phyloP scores from a whole-genome alignment of 495 filamentous ascomycete genomes.

The Aspergillus hancockii region DNA sequence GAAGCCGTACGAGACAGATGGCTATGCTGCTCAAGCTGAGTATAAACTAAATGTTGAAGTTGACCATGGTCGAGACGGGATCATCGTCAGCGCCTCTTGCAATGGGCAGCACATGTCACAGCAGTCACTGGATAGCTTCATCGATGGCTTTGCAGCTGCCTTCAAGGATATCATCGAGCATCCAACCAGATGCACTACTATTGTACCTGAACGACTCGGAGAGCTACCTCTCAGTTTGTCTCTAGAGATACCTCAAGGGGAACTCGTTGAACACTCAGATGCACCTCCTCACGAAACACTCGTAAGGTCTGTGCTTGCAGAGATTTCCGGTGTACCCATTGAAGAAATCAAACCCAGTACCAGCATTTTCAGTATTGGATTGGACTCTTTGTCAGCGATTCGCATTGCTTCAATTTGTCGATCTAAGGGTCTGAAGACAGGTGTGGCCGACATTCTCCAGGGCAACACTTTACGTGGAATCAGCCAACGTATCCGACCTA shows the following conservation, averaged over 20 bases:
- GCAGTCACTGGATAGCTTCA: slow-evolving; percentile 46
- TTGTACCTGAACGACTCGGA: slow-evolving; percentile 23
- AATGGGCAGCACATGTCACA: slow-evolving; percentile 23
- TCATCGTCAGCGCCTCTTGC: slow-evolving; percentile 32
- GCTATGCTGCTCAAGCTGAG: slow-evolving; percentile 70
- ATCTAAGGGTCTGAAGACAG: slow-evolving; percentile 56
- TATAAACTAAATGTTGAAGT: slow-evolving; percentile 39
- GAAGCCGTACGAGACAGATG: slow-evolving; percentile 55
- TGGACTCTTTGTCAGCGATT: slow-evolving; percentile 90
- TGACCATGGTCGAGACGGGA: slow-evolving; percentile 31
- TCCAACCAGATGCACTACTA: slow-evolving; percentile 26
- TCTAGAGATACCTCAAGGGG: not conserved
- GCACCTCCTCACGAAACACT: slow-evolving; percentile 37
- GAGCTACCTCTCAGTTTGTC: slow-evolving; percentile 23
- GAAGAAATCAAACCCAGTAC: slow-evolving; percentile 60
- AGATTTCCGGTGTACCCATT: slow-evolving; percentile 61
- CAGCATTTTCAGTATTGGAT: slow-evolving; percentile 80
- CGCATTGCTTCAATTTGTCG: slow-evolving; percentile 66
- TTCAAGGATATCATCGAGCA: slow-evolving; percentile 33
- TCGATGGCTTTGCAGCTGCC: slow-evolving; percentile 52
- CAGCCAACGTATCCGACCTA: slow-evolving; percentile 29
- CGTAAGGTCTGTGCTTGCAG: slow-evolving; percentile 63
- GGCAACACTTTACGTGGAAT: slow-evolving; percentile 65
- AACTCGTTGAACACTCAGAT: slow-evolving; percentile 5
- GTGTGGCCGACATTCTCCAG: slow-evolving; percentile 66